phyloP scores from a whole-genome alignment of 73 alveolate species.

The Symbiodinium pilosum region DNA sequence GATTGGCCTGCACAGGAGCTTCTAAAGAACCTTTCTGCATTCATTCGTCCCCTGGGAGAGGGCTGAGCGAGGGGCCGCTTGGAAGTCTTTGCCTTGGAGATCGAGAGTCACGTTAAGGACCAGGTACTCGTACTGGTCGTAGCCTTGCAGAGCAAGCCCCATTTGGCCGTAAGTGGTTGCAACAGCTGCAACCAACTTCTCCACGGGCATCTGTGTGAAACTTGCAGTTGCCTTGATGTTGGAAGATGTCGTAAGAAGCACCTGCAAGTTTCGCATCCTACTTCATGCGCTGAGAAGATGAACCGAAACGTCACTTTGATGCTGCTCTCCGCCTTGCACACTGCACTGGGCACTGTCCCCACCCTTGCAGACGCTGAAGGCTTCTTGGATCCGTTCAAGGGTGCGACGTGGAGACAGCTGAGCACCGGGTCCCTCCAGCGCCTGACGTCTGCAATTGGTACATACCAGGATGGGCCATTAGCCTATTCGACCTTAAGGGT shows the following conservation, averaged over 20 bases:
- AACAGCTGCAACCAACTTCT: not conserved
- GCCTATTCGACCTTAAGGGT: too few relatives aligned
- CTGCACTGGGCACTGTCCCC: not conserved
- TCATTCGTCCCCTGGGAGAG: too few relatives aligned
- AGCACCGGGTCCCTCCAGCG: not conserved
- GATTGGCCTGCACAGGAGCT: not conserved
- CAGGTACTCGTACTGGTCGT: not conserved
- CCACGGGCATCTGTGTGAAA: too few relatives aligned
- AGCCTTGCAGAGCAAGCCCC: not conserved
- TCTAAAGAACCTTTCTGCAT: too few relatives aligned
- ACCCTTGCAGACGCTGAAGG: not conserved
- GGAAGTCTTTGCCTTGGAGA: not conserved
- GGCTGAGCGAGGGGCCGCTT: not conserved
- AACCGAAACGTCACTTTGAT: too few relatives aligned
- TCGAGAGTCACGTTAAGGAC: not conserved
- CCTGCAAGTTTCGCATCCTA: not conserved
- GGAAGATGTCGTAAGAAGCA: not conserved
- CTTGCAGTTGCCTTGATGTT: not conserved
- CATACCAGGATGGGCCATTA: too few relatives aligned
- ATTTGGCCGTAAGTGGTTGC: not conserved
- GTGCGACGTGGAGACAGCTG: not conserved
- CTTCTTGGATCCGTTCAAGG: conserved; percentile 1
- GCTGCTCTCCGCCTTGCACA: not conserved
- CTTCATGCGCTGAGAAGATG: not conserved
- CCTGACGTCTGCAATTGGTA: not conserved